Conservation (phyloP, 805 yeast species). For the Diddensiella santjacobensis region DNA sequence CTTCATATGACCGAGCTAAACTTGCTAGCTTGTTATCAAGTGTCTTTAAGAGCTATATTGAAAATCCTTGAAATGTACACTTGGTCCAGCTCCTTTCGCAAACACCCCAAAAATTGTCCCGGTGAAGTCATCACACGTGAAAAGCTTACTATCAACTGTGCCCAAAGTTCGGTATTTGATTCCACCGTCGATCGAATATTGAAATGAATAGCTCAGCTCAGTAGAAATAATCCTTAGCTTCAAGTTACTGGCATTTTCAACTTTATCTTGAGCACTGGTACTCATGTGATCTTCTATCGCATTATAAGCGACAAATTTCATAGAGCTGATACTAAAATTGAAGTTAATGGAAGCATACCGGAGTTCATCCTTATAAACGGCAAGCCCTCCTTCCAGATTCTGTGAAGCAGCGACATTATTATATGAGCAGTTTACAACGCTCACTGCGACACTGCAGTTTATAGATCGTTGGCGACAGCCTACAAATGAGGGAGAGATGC, state of each 20-base stretch:
- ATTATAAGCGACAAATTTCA: conserved; percentile 1
- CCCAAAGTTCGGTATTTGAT: neutral
- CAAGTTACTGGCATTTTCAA: neutral
- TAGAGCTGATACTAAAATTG: neutral
- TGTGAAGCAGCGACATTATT: neutral
- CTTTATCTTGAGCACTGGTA: neutral
- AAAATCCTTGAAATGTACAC: conserved; percentile 1
- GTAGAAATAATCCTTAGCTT: neutral
- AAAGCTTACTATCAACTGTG: neutral
- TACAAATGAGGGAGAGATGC: conserved; percentile 4
- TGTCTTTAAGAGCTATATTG: neutral
- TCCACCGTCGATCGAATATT: neutral
- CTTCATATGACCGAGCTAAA: too few species aligned
- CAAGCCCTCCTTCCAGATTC: conserved; percentile 1
- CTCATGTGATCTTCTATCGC: neutral
- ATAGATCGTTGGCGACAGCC: conserved; percentile 6
- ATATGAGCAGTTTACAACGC: neutral
- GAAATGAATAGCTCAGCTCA: neutral
- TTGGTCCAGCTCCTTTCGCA: neutral
- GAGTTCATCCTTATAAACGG: conserved; percentile 5
- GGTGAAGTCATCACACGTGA: conserved; percentile 4
- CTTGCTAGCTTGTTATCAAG: too few species aligned
- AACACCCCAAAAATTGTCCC: conserved; percentile 2
- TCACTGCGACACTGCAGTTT: conserved; percentile 1
- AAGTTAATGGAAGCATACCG: conserved; percentile 1